Base-by-base conservation (phyloP, 805 yeast species). In the Wickerhamiella siamensis region DNA sequence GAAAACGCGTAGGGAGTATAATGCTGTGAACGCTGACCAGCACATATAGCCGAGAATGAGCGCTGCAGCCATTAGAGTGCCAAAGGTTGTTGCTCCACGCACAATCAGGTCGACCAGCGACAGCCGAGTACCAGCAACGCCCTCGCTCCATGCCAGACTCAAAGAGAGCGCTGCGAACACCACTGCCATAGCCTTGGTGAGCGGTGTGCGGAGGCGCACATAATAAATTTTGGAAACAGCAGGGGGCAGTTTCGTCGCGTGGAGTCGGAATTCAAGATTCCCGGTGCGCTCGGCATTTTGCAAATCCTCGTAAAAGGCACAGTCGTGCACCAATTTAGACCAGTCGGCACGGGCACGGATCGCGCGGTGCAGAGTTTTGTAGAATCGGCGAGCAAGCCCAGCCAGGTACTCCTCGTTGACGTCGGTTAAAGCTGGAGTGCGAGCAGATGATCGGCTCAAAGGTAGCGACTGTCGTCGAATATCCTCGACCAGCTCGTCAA, bases 1-100 rank as follows among this genome's bases (percentile, higher is more conserved):
- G 66, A 83, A 83, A 4, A 83, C 62, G 46, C 77, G 74, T 44
- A 83, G 67, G 37, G 72, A 69, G 3, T 87, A 72, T 40, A 83
- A 65, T 19, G 87, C 75, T 24, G 71, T 67, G 54, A 80, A 66
- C 1, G 91, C 70, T 22, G 78, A 65, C n/a, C 74, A 49, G 44
- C 81, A 67, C 86, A 83, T 81, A 58, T 74, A 80, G 2, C 75
- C 69, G 32, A 77, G 58, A 19, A 79, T 61, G 1, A 65, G 44
- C 27, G 72, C 56, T 1, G 76, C 66, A 5, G 63, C 47, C 31
- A 51, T 47, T 47, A 52, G 64, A 57, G 36, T 72, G 36, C 41
- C 70, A 56, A 50, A 67, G 61, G 62, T 60, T 52, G 57, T 64
- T 8, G 65, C 45, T 3, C 50, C 45, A 4, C 58, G 52, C 20